These are phyloP conservation scores for Hyphodiscus hymeniophilus DNA, from an alignment of 495 filamentous ascomycete species.

Conservation along the genomic window DNA sequence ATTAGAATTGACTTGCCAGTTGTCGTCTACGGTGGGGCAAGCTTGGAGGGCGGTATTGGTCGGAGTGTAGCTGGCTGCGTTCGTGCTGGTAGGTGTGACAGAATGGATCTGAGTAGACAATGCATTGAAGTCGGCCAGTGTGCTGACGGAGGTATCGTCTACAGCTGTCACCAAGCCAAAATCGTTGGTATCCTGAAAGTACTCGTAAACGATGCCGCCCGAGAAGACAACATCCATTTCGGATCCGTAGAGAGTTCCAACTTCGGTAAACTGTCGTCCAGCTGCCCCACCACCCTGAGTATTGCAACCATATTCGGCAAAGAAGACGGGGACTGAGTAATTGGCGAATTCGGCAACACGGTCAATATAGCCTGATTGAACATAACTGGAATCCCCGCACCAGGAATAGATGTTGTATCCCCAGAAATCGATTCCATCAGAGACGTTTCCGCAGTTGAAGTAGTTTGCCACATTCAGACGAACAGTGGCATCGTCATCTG, in stretches of 20 bases:
- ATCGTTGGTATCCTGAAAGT: slow-evolving; percentile 58
- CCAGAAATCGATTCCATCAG: slow-evolving; percentile 63
- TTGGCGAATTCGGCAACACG: slow-evolving; percentile 50
- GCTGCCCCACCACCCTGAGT: slow-evolving; percentile 31
- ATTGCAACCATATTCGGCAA: slow-evolving; percentile 71
- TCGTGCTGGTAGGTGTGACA: slow-evolving; percentile 46
- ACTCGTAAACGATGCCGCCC: slow-evolving; percentile 70
- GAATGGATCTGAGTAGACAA: slow-evolving; percentile 53
- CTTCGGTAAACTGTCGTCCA: slow-evolving; percentile 53
- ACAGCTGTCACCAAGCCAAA: slow-evolving; percentile 58
- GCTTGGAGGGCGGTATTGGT: slow-evolving; percentile 53
- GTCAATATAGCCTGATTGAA: slow-evolving; percentile 46
- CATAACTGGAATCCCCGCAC: slow-evolving; percentile 53
- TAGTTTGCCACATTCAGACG: slow-evolving; percentile 54
- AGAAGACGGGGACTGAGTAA: slow-evolving; percentile 65
- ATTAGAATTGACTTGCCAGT: slow-evolving; percentile 48
- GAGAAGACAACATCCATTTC: slow-evolving; percentile 61
- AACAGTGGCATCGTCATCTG: slow-evolving; percentile 49
- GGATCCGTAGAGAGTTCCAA: slow-evolving; percentile 48
- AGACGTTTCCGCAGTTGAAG: slow-evolving; percentile 53
- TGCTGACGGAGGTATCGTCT: slow-evolving; percentile 39
- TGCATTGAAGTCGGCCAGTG: slow-evolving; percentile 51
- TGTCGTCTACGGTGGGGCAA: slow-evolving; percentile 49
- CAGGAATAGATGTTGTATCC: slow-evolving; percentile 72
- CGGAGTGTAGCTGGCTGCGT: slow-evolving; percentile 54